These are phyloP conservation scores for Xylaria polymorpha DNA, from an alignment of 2,329 filamentous ascomycete species.

Conservation along the genomic window DNA sequence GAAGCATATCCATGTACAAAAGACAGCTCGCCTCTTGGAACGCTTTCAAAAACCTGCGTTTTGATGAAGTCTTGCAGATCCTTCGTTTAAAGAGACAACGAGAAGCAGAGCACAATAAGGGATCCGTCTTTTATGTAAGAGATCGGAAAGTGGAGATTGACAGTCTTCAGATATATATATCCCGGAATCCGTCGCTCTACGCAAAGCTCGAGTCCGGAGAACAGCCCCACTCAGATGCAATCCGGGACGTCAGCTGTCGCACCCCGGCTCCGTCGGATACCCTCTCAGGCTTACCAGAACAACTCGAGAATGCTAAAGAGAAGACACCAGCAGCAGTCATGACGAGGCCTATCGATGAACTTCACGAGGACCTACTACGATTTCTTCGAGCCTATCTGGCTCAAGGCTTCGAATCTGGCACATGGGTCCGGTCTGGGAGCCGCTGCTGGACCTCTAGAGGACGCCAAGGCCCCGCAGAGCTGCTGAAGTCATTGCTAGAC, in stretches of 20 bases:
- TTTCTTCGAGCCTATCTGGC: conserved; percentile 41
- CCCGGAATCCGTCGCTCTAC: conserved; percentile 46
- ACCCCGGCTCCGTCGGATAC: conserved; percentile 39
- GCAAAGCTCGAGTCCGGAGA: conserved; percentile 44
- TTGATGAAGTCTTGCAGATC: conserved; percentile 48
- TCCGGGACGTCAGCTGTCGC: conserved; percentile 46
- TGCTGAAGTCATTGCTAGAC: conserved; percentile 46
- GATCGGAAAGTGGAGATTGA: conserved; percentile 44
- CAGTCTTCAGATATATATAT: conserved; percentile 47
- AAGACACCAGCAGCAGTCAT: conserved; percentile 17
- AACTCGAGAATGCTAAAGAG: conserved; percentile 6
- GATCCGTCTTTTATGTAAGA: conserved; percentile 45
- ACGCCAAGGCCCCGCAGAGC: conserved; percentile 43
- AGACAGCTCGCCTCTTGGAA: conserved; percentile 48
- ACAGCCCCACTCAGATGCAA: conserved; percentile 43
- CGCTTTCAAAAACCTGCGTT: conserved; percentile 48
- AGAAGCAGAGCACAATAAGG: conserved; percentile 42
- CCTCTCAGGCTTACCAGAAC: conserved; percentile 27
- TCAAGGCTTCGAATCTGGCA: conserved; percentile 40
- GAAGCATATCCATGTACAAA: conserved; percentile 48
- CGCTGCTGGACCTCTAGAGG: conserved; percentile 45
- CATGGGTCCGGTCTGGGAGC: conserved; percentile 43
- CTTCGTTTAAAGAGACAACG: conserved; percentile 45
- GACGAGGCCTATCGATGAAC: conserved; percentile 6
- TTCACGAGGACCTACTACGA: conserved; percentile 40